Evolutionary conservation across 2,329 filamentous ascomycete species (phyloP).

Genomic region (Ophiostoma piceae): DNA sequence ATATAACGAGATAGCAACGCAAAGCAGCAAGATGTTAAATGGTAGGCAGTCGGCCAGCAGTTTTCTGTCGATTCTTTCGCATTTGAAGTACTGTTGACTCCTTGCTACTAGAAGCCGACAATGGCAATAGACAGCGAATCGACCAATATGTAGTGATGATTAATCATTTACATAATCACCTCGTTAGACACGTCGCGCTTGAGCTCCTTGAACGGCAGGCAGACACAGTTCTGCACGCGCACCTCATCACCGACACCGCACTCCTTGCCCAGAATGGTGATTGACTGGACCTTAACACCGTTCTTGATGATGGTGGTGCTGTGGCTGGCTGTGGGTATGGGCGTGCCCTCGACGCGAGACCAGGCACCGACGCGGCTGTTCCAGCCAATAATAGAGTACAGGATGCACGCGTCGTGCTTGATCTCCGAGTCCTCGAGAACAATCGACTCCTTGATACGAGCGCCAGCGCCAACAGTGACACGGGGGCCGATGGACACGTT

Average conservation of each 20-base stretch:
- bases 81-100: background rate
- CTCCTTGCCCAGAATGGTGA: constrained; percentile 96
- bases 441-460: constrained; percentile 90
- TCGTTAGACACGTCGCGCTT: constrained; percentile 85
- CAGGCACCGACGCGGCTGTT: constrained; percentile 93
- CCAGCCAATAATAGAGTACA: constrained; percentile 97
- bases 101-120: background rate
- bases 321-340: constrained; percentile 80
- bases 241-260: constrained; percentile 91
- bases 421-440: constrained; percentile 93
- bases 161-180: constrained; percentile 75
- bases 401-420: constrained; percentile 91
- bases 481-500: constrained; percentile 96
- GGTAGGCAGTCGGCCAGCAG: background rate
- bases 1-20: constrained; percentile 6
- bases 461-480: constrained; percentile 76
- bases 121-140: background rate
- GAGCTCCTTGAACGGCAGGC: constrained; percentile 94
- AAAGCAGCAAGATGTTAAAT: background rate
- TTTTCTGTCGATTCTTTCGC: background rate
- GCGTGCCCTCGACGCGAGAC: constrained; percentile 94
- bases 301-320: constrained; percentile 95
- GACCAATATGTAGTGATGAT: background rate
- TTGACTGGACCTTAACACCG: constrained; percentile 96
- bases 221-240: constrained; percentile 94